Percentiles rank a stretch among this genome's conserved stretches.
These are phyloP conservation scores for Ulota crispa DNA, from an alignment of 225 moss, liverwort and hornwort genomes.

Conservation along the genomic window DNA sequence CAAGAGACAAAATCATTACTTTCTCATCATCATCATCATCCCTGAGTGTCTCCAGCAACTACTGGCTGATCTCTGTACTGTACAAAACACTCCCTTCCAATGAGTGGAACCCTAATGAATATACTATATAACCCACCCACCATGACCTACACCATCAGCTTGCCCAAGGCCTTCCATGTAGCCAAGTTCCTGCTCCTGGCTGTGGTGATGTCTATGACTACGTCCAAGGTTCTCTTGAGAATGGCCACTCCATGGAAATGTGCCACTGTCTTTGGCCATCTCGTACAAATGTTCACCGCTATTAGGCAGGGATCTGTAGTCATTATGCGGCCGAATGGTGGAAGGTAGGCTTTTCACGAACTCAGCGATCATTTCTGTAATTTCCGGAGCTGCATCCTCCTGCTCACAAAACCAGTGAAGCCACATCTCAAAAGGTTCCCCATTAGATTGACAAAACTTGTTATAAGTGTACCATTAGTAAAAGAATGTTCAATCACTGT, in stretches of 20 bases:
- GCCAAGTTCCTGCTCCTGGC: slow-evolving; percentile 37
- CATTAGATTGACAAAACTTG: not conserved
- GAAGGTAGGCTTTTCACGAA: slow-evolving; percentile 46
- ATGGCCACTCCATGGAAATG: slow-evolving; percentile 8
- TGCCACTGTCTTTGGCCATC: slow-evolving; percentile 8
- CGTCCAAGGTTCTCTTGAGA: slow-evolving; percentile 5
- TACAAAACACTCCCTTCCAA: not conserved
- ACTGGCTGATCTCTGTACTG: slow-evolving; percentile 17
- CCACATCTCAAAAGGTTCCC: not conserved
- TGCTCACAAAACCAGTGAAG: slow-evolving; percentile 32
- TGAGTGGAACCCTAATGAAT: slow-evolving; percentile 8
- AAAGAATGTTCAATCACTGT: not conserved
- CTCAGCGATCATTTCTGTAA: slow-evolving; percentile 31
- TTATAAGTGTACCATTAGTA: not conserved
- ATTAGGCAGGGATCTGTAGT: not conserved
- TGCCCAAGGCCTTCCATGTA: slow-evolving; percentile 46
- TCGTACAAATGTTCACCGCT: slow-evolving; percentile 14
- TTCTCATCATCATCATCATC: not conserved
- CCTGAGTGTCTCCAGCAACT: slow-evolving; percentile 9
- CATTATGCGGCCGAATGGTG: slow-evolving; percentile 20
- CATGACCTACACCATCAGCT: slow-evolving; percentile 39
- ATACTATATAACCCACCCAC: slow-evolving; percentile 47
- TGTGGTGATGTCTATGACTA: slow-evolving; percentile 28
- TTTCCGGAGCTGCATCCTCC: slow-evolving; percentile 58
- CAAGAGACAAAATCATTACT: not conserved